Evolutionary conservation across 2,329 filamentous ascomycete genomes (phyloP).

Genomic region (Escovopsis sp.): DNA sequence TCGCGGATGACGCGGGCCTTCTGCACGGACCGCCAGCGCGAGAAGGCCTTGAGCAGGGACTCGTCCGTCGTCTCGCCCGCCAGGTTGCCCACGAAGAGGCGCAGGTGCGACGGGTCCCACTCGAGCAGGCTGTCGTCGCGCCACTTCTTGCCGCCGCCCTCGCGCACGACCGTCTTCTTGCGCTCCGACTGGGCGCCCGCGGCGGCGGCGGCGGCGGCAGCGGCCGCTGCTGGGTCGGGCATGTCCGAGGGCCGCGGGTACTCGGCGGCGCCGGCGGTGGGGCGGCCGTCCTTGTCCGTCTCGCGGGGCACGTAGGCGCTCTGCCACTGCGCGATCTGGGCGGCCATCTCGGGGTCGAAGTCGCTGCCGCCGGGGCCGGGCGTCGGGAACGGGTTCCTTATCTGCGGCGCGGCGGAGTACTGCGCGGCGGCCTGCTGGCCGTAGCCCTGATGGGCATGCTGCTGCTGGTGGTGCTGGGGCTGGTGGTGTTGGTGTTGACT

Average conservation of each 20-base stretch:
- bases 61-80: constrained; percentile 97
- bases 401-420: constrained; percentile 47
- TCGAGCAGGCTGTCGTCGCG: constrained; percentile 77
- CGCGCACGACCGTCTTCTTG: constrained; percentile 75
- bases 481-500: constrained; percentile 28
- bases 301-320: constrained; percentile 66
- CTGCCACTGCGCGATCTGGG: constrained; percentile 90
- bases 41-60: constrained; percentile 83
- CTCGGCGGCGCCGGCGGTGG: constrained; percentile 12
- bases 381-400: constrained; percentile 66
- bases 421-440: constrained; percentile 15
- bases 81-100: constrained; percentile 91
- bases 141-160: constrained; percentile 88
- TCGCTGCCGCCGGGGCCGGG: constrained; percentile 32
- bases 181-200: constrained; percentile 41
- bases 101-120: constrained; percentile 90
- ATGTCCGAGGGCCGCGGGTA: constrained; percentile 17
- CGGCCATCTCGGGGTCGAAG: constrained; percentile 69
- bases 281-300: constrained; percentile 19
- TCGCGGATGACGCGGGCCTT: constrained; percentile 91
- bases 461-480: constrained; percentile 28
- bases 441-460: constrained; percentile 19
- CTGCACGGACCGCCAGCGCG: constrained; percentile 72
- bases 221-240: constrained; percentile 23
- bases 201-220: constrained; percentile 16